These are phyloP conservation scores for Plantago ovata DNA, from an alignment of 257 asterid genomes.

Conservation along the genomic window DNA sequence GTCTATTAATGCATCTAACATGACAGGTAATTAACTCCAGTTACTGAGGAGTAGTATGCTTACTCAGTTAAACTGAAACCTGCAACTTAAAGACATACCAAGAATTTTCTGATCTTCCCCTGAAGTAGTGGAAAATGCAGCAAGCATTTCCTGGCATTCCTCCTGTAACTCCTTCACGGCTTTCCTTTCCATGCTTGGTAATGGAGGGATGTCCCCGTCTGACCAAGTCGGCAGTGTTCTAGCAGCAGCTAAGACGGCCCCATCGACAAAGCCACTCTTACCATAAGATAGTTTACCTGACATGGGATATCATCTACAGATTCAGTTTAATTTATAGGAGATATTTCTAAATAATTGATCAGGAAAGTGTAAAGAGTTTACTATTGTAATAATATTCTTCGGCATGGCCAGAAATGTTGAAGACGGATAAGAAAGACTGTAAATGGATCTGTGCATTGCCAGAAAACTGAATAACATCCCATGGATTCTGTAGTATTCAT, in stretches of 20 bases:
- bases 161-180: constrained; percentile 88
- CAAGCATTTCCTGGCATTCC: constrained; percentile 87
- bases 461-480: constrained; percentile 88
- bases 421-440: constrained; percentile 88
- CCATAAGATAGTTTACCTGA: constrained; percentile 68
- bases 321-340: constrained; percentile 8
- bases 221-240: constrained; percentile 95
- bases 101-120: constrained; percentile 70
- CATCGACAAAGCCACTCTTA: constrained; percentile 68
- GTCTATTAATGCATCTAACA: neutral
- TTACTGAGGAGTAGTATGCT: neutral
- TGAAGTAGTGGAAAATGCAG: constrained; percentile 62
- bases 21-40: neutral
- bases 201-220: constrained; percentile 78
- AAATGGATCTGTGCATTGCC: constrained; percentile 72
- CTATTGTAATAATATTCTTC: constrained; percentile 84
- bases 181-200: constrained; percentile 81
- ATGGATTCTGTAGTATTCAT: constrained; percentile 76
- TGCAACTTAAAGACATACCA: constrained; percentile 41
- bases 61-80: constrained; percentile 16
- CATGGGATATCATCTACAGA: constrained; percentile 21
- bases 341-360: constrained; percentile 13
- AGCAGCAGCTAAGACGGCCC: constrained; percentile 94
- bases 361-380: constrained; percentile 32
- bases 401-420: constrained; percentile 84